A percentile compares a stretch with the other conserved stretches of the same genome.
Conservation (phyloP, 768 basidiomycete genomes). For the Dendrothele bispora region DNA sequence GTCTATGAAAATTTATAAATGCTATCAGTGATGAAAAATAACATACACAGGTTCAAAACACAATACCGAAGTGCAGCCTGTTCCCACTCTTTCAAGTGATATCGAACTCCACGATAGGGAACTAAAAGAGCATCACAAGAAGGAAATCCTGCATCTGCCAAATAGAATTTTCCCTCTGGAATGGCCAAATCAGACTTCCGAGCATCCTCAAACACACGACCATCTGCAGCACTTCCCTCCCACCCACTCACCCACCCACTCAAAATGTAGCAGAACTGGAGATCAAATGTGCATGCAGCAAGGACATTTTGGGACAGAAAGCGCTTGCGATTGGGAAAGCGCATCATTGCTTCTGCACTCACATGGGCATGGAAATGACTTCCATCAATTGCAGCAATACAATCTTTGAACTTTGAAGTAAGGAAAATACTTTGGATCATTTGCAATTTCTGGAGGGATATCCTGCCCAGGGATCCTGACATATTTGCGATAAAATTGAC, state of each 20-base stretch:
- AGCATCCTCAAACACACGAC: constrained; percentile 16
- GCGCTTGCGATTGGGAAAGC: constrained; percentile 21
- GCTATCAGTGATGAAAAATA: not conserved
- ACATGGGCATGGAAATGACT: constrained; percentile 17
- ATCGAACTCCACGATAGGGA: constrained; percentile 22
- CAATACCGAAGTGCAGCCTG: not conserved
- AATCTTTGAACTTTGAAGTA: constrained; percentile 20
- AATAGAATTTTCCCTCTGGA: constrained; percentile 16
- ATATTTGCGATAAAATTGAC: constrained; percentile 22
- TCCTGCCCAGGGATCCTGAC: constrained; percentile 13
- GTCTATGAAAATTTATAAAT: constrained; percentile 10
- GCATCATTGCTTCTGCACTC: constrained; percentile 9
- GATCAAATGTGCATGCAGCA: constrained; percentile 19
- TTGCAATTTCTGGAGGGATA: constrained; percentile 8
- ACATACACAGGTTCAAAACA: not conserved
- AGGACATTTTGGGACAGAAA: constrained; percentile 24
- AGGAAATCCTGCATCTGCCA: constrained; percentile 22
- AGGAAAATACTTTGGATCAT: constrained; percentile 19
- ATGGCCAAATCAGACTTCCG: constrained; percentile 7
- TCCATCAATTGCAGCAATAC: constrained; percentile 23
- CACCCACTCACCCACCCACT: too few relatives aligned
- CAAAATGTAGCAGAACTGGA: constrained; percentile 21
- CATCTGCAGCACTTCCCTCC: constrained; percentile 23
- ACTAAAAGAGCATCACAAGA: constrained; percentile 19
- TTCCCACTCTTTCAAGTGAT: constrained; percentile 26